phyloP scores from a whole-genome alignment of 768 basidiomycete species.

The Mycena filopes region DNA sequence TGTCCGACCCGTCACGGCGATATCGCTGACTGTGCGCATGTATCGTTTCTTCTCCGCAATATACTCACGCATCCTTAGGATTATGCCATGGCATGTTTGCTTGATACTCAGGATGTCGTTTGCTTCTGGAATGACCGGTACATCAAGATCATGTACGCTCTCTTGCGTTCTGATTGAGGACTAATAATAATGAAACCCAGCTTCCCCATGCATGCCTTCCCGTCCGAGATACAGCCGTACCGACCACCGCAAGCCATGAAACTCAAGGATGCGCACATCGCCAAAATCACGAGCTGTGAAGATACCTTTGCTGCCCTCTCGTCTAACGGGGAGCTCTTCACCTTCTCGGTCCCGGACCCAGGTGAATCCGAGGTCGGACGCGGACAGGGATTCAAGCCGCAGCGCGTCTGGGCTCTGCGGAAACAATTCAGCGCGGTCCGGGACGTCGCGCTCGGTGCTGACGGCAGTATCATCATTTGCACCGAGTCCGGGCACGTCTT shows the following conservation, averaged over 20 bases:
- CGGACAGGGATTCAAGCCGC: conserved; percentile 70
- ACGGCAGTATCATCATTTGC: conserved; percentile 90
- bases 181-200: conserved; percentile 45
- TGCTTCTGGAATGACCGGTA: conserved; percentile 83
- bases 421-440: conserved; percentile 88
- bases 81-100: conserved; percentile 82
- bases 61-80: conserved; percentile 60
- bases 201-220: conserved; percentile 83
- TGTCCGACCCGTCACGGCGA: conserved; percentile 71
- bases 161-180: neutral
- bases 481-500: conserved; percentile 96
- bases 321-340: conserved; percentile 91
- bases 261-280: conserved; percentile 72
- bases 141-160: conserved; percentile 75
- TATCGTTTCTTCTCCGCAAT: neutral
- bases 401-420: conserved; percentile 90
- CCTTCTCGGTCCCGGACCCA: conserved; percentile 64
- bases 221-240: conserved; percentile 79
- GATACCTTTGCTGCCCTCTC: conserved; percentile 86
- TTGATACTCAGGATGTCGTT: conserved; percentile 83
- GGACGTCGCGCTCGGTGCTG: conserved; percentile 91
- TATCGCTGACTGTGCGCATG: conserved; percentile 77
- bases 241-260: conserved; percentile 77
- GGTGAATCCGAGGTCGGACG: conserved; percentile 43
- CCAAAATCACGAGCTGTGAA: conserved; percentile 84